These are phyloP conservation scores for Penicillium argentinense DNA, from an alignment of 495 filamentous ascomycete genomes.

Conservation along the genomic window DNA sequence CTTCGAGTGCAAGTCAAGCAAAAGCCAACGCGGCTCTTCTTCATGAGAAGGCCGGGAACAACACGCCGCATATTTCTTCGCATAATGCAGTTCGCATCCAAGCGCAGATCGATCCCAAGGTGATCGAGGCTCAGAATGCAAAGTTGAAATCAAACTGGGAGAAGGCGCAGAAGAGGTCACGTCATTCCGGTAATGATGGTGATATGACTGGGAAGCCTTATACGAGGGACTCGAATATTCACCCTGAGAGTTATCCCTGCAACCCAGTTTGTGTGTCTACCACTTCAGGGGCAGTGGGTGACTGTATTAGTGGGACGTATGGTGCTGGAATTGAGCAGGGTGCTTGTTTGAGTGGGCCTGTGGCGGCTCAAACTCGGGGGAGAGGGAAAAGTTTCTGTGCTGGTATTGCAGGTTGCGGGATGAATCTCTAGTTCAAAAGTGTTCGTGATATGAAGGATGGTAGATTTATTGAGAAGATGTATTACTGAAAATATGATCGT, in stretches of 20 bases:
- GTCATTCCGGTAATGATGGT: neutral
- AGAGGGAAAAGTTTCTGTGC: conserved; percentile 2
- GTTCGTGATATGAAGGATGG: no score
- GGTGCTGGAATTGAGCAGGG: neutral
- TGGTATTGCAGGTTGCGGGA: conserved; percentile 3
- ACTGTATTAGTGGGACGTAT: conserved; percentile 3
- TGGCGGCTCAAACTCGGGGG: neutral
- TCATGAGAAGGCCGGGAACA: neutral
- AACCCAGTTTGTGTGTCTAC: conserved; percentile 1
- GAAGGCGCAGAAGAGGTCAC: neutral
- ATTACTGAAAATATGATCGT: no score
- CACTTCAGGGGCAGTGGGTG: neutral
- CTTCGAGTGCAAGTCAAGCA: neutral
- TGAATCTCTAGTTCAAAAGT: neutral
- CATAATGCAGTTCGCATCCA: conserved; percentile 3
- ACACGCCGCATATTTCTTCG: neutral
- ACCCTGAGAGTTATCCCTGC: conserved; percentile 1
- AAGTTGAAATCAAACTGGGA: neutral
- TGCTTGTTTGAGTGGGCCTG: neutral
- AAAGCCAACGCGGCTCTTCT: neutral
- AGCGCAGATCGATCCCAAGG: neutral
- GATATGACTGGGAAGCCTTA: neutral
- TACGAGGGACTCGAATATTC: neutral
- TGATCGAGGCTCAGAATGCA: neutral
- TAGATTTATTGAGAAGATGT: no score